phyloP scores from a whole-genome alignment of 1,139 yeast species.

The Arxiozyma slooffiae region DNA sequence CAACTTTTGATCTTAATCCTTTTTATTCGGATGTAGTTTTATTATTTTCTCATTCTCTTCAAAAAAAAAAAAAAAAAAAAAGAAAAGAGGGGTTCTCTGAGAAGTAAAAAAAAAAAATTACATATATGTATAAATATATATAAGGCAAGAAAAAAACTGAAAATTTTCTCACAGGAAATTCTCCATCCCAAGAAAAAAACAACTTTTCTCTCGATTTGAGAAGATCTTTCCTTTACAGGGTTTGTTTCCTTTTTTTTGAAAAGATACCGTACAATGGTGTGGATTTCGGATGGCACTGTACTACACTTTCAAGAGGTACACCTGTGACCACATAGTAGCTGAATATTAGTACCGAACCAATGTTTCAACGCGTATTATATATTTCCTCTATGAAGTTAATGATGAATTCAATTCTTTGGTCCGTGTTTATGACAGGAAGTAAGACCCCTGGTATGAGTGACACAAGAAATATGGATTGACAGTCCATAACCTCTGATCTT shows the following conservation, averaged over 20 bases:
- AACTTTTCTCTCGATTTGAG: no score
- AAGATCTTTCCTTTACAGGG: no score
- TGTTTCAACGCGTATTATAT: not conserved
- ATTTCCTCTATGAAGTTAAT: constrained; percentile 5
- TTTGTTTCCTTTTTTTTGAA: not conserved
- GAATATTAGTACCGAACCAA: not conserved
- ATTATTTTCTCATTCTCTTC: not conserved
- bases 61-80: not conserved
- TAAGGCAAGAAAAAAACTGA: no score
- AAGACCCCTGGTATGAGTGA: constrained; percentile 19
- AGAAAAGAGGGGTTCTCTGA: no score
- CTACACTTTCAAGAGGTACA: not conserved
- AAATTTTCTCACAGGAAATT: no score
- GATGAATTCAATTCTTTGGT: constrained; percentile 17
- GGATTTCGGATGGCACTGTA: not conserved
- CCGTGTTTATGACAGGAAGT: constrained; percentile 19
- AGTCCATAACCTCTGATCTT: constrained; percentile 3
- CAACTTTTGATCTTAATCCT: not conserved
- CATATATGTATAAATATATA: no score
- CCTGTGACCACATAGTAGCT: not conserved
- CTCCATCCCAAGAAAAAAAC: not conserved
- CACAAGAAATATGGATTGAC: constrained; percentile 10
- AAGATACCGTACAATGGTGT: no score
- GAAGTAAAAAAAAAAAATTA: no score
- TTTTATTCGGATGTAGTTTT: not conserved